Evolutionary conservation across 306 rosid species (phyloP).

Genomic region (Cucurbita argyrosperma): DNA sequence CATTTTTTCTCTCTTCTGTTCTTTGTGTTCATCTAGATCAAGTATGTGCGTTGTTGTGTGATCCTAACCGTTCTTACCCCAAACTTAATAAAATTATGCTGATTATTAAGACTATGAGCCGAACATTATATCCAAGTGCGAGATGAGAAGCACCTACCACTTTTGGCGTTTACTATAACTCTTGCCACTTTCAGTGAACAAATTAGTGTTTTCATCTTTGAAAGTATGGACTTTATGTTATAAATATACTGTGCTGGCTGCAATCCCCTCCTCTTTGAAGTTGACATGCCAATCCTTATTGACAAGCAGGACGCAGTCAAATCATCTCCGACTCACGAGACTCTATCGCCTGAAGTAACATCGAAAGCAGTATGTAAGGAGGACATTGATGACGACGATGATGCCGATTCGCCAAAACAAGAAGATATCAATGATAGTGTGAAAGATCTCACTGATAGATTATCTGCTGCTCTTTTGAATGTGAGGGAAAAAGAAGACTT

Average conservation of each 20-base stretch:
- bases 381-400: background rate
- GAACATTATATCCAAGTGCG: background rate
- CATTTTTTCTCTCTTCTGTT: too few relatives aligned
- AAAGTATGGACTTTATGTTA: background rate
- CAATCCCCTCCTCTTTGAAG: background rate
- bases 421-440: slow-evolving; percentile 28
- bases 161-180: background rate
- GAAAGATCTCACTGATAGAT: slow-evolving; percentile 45
- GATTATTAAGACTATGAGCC: background rate
- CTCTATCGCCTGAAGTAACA: slow-evolving; percentile 50
- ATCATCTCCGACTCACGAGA: slow-evolving; percentile 49
- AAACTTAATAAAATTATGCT: background rate
- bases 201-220: background rate
- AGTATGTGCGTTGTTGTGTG: background rate
- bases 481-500: slow-evolving; percentile 85
- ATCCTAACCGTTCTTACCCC: background rate
- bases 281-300: background rate
- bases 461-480: slow-evolving; percentile 72
- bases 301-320: slow-evolving; percentile 44
- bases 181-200: background rate
- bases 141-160: background rate
- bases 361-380: slow-evolving; percentile 26
- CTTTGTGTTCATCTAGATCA: too few relatives aligned
- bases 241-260: background rate
- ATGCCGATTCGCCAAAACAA: slow-evolving; percentile 5